These are phyloP conservation scores for Kwoniella shivajii DNA, from an alignment of 1,284 basidiomycete genomes.

Conservation along the genomic window DNA sequence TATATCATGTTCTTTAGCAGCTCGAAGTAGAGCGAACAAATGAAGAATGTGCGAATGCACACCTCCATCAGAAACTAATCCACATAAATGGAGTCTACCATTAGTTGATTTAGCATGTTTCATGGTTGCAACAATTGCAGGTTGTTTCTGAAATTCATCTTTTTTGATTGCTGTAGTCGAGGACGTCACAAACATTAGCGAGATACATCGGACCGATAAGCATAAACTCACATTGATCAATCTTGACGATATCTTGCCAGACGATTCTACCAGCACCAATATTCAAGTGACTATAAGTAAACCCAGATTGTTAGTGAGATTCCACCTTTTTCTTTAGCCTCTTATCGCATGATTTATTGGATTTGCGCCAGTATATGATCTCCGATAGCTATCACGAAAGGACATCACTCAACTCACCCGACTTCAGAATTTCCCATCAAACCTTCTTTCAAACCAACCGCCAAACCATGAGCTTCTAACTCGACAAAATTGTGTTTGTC, in stretches of 20 bases:
- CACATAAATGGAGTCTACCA: slow-evolving; percentile 78
- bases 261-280: slow-evolving; percentile 88
- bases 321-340: neutral
- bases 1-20: slow-evolving; percentile 78
- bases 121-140: slow-evolving; percentile 69
- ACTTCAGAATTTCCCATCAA: slow-evolving; percentile 96
- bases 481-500: slow-evolving; percentile 71
- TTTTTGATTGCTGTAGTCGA: slow-evolving; percentile 71
- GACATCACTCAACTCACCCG: slow-evolving; percentile 68
- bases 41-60: slow-evolving; percentile 92
- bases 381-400: neutral
- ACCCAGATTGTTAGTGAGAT: neutral
- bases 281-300: slow-evolving; percentile 73
- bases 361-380: too few species aligned
- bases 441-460: slow-evolving; percentile 84
- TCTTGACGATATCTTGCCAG: slow-evolving; percentile 92
- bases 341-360: too few species aligned
- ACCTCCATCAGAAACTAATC: slow-evolving; percentile 87
- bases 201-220: neutral
- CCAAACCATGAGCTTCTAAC: slow-evolving; percentile 79
- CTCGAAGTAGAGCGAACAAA: slow-evolving; percentile 81
- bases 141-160: slow-evolving; percentile 76
- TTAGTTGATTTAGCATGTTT: slow-evolving; percentile 76
- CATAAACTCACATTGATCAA: slow-evolving; percentile 64
- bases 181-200: neutral